Evolutionary conservation across 2,329 filamentous ascomycete genomes (phyloP).

Genomic region (Chaetomiaceae sp.): DNA sequence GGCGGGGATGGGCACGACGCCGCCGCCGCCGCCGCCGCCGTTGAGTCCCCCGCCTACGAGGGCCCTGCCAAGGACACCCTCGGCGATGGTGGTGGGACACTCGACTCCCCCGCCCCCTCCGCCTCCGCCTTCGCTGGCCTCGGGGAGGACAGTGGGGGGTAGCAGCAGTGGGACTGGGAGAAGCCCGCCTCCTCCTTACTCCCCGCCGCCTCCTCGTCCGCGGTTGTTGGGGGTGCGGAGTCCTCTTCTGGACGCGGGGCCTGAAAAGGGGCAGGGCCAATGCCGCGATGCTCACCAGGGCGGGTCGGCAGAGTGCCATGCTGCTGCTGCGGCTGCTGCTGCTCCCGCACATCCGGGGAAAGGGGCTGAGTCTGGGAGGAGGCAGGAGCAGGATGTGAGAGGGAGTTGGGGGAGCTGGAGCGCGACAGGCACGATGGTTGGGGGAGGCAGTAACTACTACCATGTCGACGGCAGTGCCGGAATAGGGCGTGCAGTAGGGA

Average conservation of each 20-base stretch:
- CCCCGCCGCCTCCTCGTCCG: not conserved
- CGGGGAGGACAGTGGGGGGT: not conserved
- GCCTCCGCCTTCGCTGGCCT: not conserved
- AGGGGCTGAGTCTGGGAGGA: no score
- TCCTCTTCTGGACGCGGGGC: not conserved
- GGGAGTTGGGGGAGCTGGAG: conserved; percentile 23
- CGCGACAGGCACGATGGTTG: not conserved
- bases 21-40: conserved; percentile 29
- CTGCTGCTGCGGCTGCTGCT: no score
- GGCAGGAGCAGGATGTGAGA: not conserved
- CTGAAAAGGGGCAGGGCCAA: not conserved
- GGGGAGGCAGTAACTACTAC: not conserved
- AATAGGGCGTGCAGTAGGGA: not conserved
- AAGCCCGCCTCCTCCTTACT: not conserved
- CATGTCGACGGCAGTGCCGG: not conserved
- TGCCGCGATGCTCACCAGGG: no score
- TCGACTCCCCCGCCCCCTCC: not conserved
- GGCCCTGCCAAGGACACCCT: conserved; percentile 37
- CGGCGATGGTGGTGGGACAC: conserved; percentile 20
- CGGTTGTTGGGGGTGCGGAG: not conserved
- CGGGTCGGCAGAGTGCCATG: no score
- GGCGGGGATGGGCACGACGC: not conserved
- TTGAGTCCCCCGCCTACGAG: conserved; percentile 42
- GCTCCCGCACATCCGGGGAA: no score
- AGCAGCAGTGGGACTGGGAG: not conserved